A percentile compares a stretch with the other conserved stretches of the same genome.
phyloP scores from a whole-genome alignment of 257 asterid genomes.

The Solanum clarkiae region DNA sequence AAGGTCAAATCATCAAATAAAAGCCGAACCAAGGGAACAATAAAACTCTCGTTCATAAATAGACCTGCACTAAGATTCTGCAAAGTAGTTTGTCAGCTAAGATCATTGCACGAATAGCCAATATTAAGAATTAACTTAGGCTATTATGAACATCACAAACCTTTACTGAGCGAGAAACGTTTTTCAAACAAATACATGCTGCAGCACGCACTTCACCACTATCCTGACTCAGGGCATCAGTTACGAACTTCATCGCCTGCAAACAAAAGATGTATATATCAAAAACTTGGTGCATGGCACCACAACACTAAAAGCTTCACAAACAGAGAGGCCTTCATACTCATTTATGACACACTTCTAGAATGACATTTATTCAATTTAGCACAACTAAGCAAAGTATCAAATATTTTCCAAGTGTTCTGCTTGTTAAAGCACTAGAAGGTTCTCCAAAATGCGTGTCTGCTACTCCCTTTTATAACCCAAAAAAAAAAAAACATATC shows the following conservation, averaged over 20 bases:
- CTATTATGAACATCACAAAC: constrained; percentile 24
- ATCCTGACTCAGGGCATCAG: constrained; percentile 55
- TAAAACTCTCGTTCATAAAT: constrained; percentile 50
- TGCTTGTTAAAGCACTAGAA: not conserved
- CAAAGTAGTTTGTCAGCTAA: constrained; percentile 20
- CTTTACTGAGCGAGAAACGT: constrained; percentile 83
- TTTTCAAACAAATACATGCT: constrained; percentile 72
- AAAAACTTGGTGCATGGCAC: not conserved
- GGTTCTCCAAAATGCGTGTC: not conserved
- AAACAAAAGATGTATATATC: not conserved
- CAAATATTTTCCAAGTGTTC: not conserved
- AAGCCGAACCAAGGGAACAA: constrained; percentile 63
- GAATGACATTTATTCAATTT: not conserved
- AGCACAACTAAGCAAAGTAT: not conserved
- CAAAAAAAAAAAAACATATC: not conserved
- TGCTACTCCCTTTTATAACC: not conserved
- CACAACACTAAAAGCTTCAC: not conserved
- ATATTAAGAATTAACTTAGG: not conserved
- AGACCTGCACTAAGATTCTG: constrained; percentile 89
- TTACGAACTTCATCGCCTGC: constrained; percentile 50
- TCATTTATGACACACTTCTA: not conserved
- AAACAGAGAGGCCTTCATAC: not conserved
- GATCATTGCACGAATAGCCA: not conserved
- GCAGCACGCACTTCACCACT: constrained; percentile 78
- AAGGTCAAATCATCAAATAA: constrained; percentile 42